Evolutionary conservation across 2,329 filamentous ascomycete species (phyloP).

Genomic region (Sordariomycetes sp.): DNA sequence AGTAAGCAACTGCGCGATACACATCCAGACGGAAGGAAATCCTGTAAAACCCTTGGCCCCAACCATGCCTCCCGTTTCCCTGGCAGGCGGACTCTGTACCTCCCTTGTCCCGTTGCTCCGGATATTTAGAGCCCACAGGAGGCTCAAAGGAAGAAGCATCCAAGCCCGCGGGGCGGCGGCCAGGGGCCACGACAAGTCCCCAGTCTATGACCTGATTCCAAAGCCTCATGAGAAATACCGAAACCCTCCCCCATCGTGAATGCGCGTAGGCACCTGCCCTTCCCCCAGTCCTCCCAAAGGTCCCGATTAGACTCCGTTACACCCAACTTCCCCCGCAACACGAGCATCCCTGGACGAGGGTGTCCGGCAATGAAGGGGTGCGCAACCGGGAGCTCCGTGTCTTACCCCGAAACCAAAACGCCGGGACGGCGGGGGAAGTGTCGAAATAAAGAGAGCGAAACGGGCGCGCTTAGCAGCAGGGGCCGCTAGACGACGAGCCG

Average conservation of each 20-base stretch:
- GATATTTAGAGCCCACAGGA: background rate
- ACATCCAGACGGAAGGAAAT: background rate
- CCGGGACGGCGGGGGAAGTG: background rate
- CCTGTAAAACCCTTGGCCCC: background rate
- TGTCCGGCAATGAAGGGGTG: background rate
- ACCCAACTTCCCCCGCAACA: slow-evolving; percentile 1
- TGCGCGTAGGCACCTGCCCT: background rate
- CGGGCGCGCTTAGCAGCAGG: slow-evolving; percentile 64
- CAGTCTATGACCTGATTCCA: slow-evolving; percentile 2
- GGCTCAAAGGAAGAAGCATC: background rate
- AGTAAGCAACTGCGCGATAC: slow-evolving; percentile 3
- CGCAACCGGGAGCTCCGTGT: background rate
- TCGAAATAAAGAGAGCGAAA: background rate
- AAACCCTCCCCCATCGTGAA: slow-evolving; percentile 2
- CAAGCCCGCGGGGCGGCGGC: background rate
- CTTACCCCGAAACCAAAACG: background rate
- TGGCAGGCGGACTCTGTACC: background rate
- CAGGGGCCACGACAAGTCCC: background rate
- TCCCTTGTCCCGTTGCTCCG: background rate
- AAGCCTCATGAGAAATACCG: background rate
- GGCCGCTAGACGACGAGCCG: slow-evolving; percentile 69
- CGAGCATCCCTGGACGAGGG: background rate
- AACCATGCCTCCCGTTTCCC: background rate
- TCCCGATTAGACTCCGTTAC: slow-evolving; percentile 2
- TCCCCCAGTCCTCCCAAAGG: background rate